Conservation (phyloP, 2,329 filamentous ascomycete species). For the Ophioceras dolichostomum region DNA sequence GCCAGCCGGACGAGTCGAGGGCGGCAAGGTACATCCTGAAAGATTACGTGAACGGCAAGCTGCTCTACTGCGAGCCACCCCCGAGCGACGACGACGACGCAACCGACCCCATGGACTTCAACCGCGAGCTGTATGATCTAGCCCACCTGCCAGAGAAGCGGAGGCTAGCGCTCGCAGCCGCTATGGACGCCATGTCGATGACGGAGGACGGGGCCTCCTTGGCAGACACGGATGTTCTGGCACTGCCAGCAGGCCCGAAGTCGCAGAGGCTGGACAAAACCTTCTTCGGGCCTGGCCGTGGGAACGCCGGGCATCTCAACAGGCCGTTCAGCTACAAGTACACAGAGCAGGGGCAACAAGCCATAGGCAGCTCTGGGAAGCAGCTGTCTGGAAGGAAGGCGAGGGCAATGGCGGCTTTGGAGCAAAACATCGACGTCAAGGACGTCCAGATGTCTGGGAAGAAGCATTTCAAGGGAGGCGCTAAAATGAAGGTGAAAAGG, state of each 20-base stretch:
- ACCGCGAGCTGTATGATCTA: slow-evolving; percentile 76
- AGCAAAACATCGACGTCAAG: slow-evolving; percentile 72
- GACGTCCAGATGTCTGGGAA: slow-evolving; percentile 63
- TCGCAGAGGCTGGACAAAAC: slow-evolving; percentile 68
- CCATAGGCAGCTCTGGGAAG: slow-evolving; percentile 43
- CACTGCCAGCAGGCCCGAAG: slow-evolving; percentile 53
- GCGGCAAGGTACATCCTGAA: slow-evolving; percentile 85
- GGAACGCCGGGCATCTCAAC: slow-evolving; percentile 52
- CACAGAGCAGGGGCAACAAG: slow-evolving; percentile 55
- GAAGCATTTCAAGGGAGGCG: slow-evolving; percentile 87
- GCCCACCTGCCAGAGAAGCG: slow-evolving; percentile 73
- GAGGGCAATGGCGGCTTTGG: slow-evolving; percentile 65
- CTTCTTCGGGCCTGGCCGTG: slow-evolving; percentile 66
- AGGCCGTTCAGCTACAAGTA: slow-evolving; percentile 89
- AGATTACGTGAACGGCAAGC: slow-evolving; percentile 94
- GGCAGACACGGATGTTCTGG: slow-evolving; percentile 33
- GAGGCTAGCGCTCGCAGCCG: slow-evolving; percentile 47
- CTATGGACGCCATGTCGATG: slow-evolving; percentile 33
- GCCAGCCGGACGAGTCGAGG: slow-evolving; percentile 85
- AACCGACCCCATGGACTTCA: slow-evolving; percentile 70
- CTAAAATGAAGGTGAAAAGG: slow-evolving; percentile 39
- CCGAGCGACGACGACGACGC: slow-evolving; percentile 43
- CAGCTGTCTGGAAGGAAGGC: slow-evolving; percentile 74
- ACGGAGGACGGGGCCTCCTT: slow-evolving; percentile 21
- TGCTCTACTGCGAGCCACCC: slow-evolving; percentile 84